Conservation (phyloP, 2,329 filamentous ascomycete genomes). For the Sclerotinia nivalis region DNA sequence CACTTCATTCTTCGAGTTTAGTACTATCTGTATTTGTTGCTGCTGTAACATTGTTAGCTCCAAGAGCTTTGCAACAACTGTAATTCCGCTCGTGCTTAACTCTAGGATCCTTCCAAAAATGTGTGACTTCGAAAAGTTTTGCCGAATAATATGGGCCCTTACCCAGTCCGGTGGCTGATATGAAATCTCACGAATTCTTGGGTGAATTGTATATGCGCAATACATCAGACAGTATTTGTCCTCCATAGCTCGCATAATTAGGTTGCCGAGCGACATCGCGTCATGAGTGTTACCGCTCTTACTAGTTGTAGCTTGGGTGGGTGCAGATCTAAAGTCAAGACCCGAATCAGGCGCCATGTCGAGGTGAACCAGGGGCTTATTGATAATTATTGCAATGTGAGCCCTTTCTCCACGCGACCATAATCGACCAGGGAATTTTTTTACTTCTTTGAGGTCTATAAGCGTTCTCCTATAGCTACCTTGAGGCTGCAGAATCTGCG, state of each 20-base stretch:
- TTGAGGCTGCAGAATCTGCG: not conserved
- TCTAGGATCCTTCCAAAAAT: not conserved
- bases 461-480: not conserved
- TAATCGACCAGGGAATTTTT: not conserved
- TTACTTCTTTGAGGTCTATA: not conserved
- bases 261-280: not conserved
- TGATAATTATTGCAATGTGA: not conserved
- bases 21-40: not conserved
- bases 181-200: not conserved
- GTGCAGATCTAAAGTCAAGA: not conserved
- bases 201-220: constrained; percentile 3
- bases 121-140: not conserved
- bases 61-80: not conserved
- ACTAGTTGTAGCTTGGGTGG: too few relatives aligned
- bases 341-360: not conserved
- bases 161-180: not conserved
- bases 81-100: not conserved
- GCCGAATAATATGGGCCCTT: not conserved
- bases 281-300: not conserved
- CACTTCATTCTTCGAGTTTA: not conserved
- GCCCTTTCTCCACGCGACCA: not conserved
- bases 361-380: not conserved
- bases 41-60: not conserved
- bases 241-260: not conserved
- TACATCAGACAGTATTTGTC: not conserved